Evolutionary conservation across 78 protist species (phyloP), one percentile per base, ranked within the genome.

Genomic region (Dictyostelium brefeldianum): DNA sequence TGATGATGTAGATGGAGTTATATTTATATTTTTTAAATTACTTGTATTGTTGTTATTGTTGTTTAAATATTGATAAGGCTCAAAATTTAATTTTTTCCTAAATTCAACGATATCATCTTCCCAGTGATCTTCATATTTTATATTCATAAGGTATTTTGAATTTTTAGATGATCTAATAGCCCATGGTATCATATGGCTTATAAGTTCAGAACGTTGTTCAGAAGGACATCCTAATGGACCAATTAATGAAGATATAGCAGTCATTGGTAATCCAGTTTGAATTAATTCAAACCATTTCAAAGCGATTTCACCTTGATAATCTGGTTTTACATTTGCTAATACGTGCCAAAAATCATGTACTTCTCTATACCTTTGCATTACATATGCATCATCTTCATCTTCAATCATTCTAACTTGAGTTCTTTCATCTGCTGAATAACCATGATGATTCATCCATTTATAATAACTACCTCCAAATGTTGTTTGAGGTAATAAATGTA

Each of bases 321-420:
- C 54, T 3, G 96, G 73, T 17, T 67, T 79, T 65, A 94, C 54
- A 20, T 81, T 96, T 5, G 78, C 70, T n/a, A 96, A 41, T 12
- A 95, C 97, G 74, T 96, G 97, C 94, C 94, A 96, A 36, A 96
- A 53, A 80, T 96, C 97, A 57, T 96, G 97, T 17, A 78, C 87
- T 15, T 96, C 96, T 6, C 97, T 41, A 59, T 96, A 96, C 4
- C 97, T 54, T 53, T 46, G 80, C 97, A 96, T 96, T 6, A 96
- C 96, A 69, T 96, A 96, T 1, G 97, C 97, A 10, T 95, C 95
- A 51, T 96, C 97, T 2, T 59, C 95, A 22, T 96, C 96, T 46
- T 96, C 97, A 22, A 96, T 80, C 64, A 96, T 94, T 11, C 78
- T 36, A 17, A 96, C 97, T 0, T 67, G 53, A 22, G 97, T 27